Base-by-base conservation (phyloP, 257 asterid genomes). In the Nicotiana attenuata region DNA sequence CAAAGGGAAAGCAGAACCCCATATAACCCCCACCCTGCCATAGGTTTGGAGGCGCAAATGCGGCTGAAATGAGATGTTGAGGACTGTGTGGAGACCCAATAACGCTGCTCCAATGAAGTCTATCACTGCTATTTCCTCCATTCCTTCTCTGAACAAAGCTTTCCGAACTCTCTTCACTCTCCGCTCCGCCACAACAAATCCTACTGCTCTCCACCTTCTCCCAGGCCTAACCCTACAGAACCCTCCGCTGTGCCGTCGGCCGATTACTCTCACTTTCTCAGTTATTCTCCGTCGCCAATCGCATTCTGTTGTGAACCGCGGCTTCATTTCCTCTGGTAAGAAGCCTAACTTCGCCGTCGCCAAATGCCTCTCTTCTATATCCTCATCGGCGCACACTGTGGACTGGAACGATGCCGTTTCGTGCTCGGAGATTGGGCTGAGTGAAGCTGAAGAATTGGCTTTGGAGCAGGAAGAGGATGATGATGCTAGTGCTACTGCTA, bases 401-500 rank as follows among this genome's bases (percentile, higher is more conserved):
- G 92, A 82, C 35, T 86, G 92, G 95, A 86, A 82, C 85, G 94
- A 91, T 65, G 83, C 85, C 75, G 80, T 84, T 82, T 47, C 88
- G 13, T 68, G 84, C 82, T 22, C 89, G 60, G 89, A 85, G 28
- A 81, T 80, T 38, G 89, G 19, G 64, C 67, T 26, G 61, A 77
- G 69, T 38, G 69, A 80, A 81, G 77, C 26, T 14, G 85, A 79
- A 65, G 86, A 60, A 60, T 20, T 59, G 82, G 60, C 5, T 69
- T 69, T 65, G 53, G 90, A 71, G 84, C 87, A 63, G 75, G 93
- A 89, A 26, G 94, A 86, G n/a, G 91, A 65, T 15, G 85, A 41
- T 59, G 57, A 38, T 50, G 89, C 85, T 71, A 86, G 83, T 81
- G 84, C 88, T 57, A 84, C 85, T 65, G 86, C 84, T 71, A 67